Evolutionary conservation across 2,329 filamentous ascomycete species (phyloP).

Genomic region (Neoascochyta sp.): DNA sequence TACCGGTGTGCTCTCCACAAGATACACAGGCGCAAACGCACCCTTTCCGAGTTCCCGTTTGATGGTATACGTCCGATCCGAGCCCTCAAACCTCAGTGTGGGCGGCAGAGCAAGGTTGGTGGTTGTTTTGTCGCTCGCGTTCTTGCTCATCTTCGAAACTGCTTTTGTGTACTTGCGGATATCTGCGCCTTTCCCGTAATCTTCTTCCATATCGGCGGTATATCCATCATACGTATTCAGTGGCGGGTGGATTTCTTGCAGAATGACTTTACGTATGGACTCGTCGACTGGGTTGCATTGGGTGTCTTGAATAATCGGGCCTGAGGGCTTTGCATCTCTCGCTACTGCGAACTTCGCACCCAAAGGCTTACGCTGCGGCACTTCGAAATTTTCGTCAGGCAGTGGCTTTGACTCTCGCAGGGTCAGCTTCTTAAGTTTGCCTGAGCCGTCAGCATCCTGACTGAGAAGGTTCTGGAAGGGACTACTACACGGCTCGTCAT

Average conservation of each 20-base stretch:
- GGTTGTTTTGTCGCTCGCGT: slow-evolving; percentile 57
- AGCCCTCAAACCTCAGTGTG: slow-evolving; percentile 64
- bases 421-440: slow-evolving; percentile 51
- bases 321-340: slow-evolving; percentile 48
- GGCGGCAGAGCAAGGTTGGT: slow-evolving; percentile 59
- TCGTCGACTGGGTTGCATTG: slow-evolving; percentile 90
- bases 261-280: slow-evolving; percentile 68
- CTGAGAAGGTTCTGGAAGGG: slow-evolving; percentile 66
- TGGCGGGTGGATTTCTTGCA: slow-evolving; percentile 69
- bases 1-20: slow-evolving; percentile 69
- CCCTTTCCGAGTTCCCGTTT: slow-evolving; percentile 86
- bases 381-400: slow-evolving; percentile 19
- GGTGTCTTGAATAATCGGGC: slow-evolving; percentile 72
- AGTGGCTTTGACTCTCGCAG: slow-evolving; percentile 44
- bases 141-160: slow-evolving; percentile 54
- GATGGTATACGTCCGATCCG: slow-evolving; percentile 67
- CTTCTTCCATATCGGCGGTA: slow-evolving; percentile 64
- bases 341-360: slow-evolving; percentile 41
- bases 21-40: slow-evolving; percentile 91
- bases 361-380: slow-evolving; percentile 13
- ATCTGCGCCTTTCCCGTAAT: slow-evolving; percentile 65
- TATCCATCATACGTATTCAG: slow-evolving; percentile 75
- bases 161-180: slow-evolving; percentile 79
- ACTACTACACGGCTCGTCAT: slow-evolving; percentile 58
- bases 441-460: slow-evolving; percentile 42